These are phyloP conservation scores for Leccinum angustisporum DNA, from an alignment of 1,284 basidiomycete genomes.

Conservation along the genomic window DNA sequence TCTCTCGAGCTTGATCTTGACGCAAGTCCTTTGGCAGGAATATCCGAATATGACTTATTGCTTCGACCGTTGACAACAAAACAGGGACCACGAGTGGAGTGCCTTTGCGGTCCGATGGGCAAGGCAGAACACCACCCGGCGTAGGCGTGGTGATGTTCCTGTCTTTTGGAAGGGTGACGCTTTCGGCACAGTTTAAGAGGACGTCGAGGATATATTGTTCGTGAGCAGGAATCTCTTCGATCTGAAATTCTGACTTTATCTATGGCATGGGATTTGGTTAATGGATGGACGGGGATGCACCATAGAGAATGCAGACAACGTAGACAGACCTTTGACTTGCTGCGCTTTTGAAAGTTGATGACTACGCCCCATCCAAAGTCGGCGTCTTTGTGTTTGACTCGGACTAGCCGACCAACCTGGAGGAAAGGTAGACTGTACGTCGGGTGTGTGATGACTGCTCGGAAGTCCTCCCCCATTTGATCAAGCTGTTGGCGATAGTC, in stretches of 20 bases:
- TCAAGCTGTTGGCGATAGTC: slow-evolving; percentile 90
- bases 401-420: slow-evolving; percentile 88
- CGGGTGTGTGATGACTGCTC: slow-evolving; percentile 92
- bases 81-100: slow-evolving; percentile 89
- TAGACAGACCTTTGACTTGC: slow-evolving; percentile 63
- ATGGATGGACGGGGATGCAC: not conserved
- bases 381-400: slow-evolving; percentile 80
- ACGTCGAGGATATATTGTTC: slow-evolving; percentile 94
- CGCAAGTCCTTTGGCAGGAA: slow-evolving; percentile 91
- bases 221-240: slow-evolving; percentile 77
- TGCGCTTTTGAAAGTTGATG: slow-evolving; percentile 88
- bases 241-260: slow-evolving; percentile 30
- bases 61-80: slow-evolving; percentile 83
- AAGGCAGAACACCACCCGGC: slow-evolving; percentile 75
- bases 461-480: slow-evolving; percentile 84
- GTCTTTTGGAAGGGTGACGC: slow-evolving; percentile 65
- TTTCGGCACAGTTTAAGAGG: slow-evolving; percentile 80
- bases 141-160: slow-evolving; percentile 52
- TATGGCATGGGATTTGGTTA: slow-evolving; percentile 4
- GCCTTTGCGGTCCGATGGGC: slow-evolving; percentile 68
- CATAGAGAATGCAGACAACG: slow-evolving; percentile 10
- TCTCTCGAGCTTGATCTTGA: slow-evolving; percentile 72
- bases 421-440: slow-evolving; percentile 93
- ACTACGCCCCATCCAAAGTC: slow-evolving; percentile 98
- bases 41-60: slow-evolving; percentile 86